phyloP scores from a whole-genome alignment of 1,139 yeast genomes.

The Geotrichum carabidarum region DNA sequence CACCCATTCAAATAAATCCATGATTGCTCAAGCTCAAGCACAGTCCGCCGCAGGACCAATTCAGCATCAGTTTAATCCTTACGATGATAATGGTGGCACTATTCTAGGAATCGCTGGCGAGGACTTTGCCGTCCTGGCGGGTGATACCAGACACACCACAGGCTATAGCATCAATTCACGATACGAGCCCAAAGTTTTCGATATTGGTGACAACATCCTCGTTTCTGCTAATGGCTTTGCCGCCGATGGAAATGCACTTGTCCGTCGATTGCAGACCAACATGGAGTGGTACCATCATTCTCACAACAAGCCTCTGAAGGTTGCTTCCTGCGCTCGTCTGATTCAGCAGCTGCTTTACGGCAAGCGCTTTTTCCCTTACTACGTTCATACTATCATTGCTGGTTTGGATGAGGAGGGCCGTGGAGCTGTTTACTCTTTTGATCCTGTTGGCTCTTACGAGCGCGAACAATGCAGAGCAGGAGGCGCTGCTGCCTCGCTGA shows the following conservation, averaged over 20 bases:
- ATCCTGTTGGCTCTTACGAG: slow-evolving; percentile 97
- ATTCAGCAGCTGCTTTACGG: slow-evolving; percentile 88
- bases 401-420: slow-evolving; percentile 92
- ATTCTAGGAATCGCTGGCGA: slow-evolving; percentile 96
- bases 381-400: slow-evolving; percentile 89
- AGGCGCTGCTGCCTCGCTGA: slow-evolving; percentile 92
- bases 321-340: slow-evolving; percentile 79
- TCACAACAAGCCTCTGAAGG: slow-evolving; percentile 66
- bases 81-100: slow-evolving; percentile 96
- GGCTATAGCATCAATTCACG: slow-evolving; percentile 93
- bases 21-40: slow-evolving; percentile 19
- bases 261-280: slow-evolving; percentile 68
- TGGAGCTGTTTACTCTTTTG: slow-evolving; percentile 93
- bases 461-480: slow-evolving; percentile 97
- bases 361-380: slow-evolving; percentile 93
- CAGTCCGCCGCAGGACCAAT: slow-evolving; percentile 48
- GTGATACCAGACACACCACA: slow-evolving; percentile 93
- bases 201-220: slow-evolving; percentile 81
- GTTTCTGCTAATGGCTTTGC: slow-evolving; percentile 95
- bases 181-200: slow-evolving; percentile 83
- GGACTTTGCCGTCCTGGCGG: slow-evolving; percentile 94
- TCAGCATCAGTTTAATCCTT: slow-evolving; percentile 93
- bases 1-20: slow-evolving; percentile 15
- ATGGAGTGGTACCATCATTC: slow-evolving; percentile 93
- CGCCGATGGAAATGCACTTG: slow-evolving; percentile 87